Base-by-base conservation (phyloP, 2,329 filamentous ascomycete genomes). In the Dendrostoma leiphaemia region DNA sequence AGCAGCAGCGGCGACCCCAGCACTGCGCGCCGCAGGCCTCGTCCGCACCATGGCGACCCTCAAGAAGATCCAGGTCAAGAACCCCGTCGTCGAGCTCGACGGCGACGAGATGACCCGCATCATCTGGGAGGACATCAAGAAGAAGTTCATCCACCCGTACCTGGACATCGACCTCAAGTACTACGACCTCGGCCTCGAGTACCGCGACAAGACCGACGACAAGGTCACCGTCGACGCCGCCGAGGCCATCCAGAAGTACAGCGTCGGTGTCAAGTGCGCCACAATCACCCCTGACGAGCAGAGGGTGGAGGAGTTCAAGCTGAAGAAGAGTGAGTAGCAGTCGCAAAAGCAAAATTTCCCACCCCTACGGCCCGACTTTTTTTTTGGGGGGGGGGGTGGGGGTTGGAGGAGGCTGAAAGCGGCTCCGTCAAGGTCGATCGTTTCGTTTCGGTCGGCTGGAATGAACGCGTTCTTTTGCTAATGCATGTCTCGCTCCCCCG, bases 111-210 rank as follows among this genome's bases (percentile, higher is more conserved):
- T 97, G 94, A 99, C 94, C 66, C 84, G 94, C 67, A 92, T 99
- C 73, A 99, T 99, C 80, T 99, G 94, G 94, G 81, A 97, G 80
- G 86, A 90, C 74, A 99, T 99, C 84, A 97, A 97, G 84, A 90
- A 97, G 78, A 96, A 95, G 83, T 93, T 97, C 80, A 97, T 97
- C 76, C 82, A 88, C 77, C 92, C 92, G 53, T 97, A 94, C 78
- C 88, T 99, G 64, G 92, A 97, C 73, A 85, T 99, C 72, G 93
- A 97, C 75, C 86, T 99, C 69, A 97, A 99, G 82, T 96, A 96
- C 84, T 96, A 96, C 75, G 91, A 96, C 70, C 76, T 96, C 65
- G 94, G 94, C 59, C 84, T 97, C 61, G 86, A 90, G 71, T 96
- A 96, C 83, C 90, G 94, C 71, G 93, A 99, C 73, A 76, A 96